Conservation (phyloP, 805 yeast species). For the Vanderwaltozyma polyspora region DNA sequence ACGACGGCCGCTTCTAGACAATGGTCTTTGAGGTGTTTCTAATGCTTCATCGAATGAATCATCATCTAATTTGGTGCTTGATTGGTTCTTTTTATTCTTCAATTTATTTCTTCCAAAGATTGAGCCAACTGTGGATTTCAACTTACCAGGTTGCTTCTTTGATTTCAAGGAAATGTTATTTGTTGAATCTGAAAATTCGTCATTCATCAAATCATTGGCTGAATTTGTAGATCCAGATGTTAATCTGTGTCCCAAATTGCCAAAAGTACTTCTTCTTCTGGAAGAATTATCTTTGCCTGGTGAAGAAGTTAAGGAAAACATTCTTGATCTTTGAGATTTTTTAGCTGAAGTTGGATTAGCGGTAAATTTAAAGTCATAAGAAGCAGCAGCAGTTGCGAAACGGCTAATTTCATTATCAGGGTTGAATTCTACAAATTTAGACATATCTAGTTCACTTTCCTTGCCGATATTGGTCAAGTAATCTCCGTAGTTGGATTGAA, state of each 20-base stretch:
- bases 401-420: conserved; percentile 50
- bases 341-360: conserved; percentile 1
- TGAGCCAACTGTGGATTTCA: conserved; percentile 67
- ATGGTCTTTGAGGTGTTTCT: not conserved
- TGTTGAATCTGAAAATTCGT: conserved; percentile 22
- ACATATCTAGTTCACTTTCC: conserved; percentile 60
- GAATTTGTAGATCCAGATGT: conserved; percentile 21
- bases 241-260: conserved; percentile 18
- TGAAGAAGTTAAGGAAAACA: not conserved
- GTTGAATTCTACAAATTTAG: conserved; percentile 51
- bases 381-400: conserved; percentile 35
- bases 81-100: conserved; percentile 11
- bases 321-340: not conserved
- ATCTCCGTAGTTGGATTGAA: conserved; percentile 52
- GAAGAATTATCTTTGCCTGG: conserved; percentile 5
- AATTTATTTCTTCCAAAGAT: conserved; percentile 56
- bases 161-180: conserved; percentile 23
- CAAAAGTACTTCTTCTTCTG: conserved; percentile 18
- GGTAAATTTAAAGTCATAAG: conserved; percentile 13
- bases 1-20: not conserved
- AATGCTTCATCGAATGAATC: not conserved
- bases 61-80: conserved; percentile 3
- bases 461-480: too few species aligned
- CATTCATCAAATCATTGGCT: conserved; percentile 25
- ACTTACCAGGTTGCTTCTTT: conserved; percentile 28